Conservation (phyloP, 352 stramenopile genomes). For the Globisporangium solare region DNA sequence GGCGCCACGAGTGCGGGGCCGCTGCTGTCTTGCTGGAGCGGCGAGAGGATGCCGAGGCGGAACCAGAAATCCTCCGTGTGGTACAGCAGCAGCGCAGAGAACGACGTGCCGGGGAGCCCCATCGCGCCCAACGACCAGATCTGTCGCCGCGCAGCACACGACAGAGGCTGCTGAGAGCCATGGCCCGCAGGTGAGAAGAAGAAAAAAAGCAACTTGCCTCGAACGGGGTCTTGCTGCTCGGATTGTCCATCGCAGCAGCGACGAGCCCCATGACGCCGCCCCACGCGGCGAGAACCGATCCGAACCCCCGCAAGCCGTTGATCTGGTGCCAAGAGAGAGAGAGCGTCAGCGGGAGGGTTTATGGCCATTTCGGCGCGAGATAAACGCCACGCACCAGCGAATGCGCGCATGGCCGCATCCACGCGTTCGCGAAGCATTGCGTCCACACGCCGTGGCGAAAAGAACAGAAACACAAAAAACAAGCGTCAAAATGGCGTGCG, state of each 20-base stretch:
- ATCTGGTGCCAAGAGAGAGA: slow-evolving; percentile 21
- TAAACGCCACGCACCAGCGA: slow-evolving; percentile 30
- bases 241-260: slow-evolving; percentile 36
- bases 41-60: slow-evolving; percentile 15
- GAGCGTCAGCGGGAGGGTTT: background rate
- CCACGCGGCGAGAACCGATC: slow-evolving; percentile 36
- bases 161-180: no score
- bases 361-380: no score
- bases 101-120: slow-evolving; percentile 30
- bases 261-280: slow-evolving; percentile 32
- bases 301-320: slow-evolving; percentile 44
- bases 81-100: slow-evolving; percentile 37
- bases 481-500: background rate
- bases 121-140: slow-evolving; percentile 56
- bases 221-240: slow-evolving; percentile 27
- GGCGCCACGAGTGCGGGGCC: background rate
- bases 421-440: slow-evolving; percentile 25
- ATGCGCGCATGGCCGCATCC: slow-evolving; percentile 41
- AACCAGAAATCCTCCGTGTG: slow-evolving; percentile 55
- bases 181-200: no score
- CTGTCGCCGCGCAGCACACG: slow-evolving; percentile 13
- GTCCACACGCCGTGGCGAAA: no score
- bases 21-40: background rate
- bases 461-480: background rate
- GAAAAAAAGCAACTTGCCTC: slow-evolving; percentile 24